Conservation (phyloP, 2,329 filamentous ascomycete species). For the Arthrobotrys conoides region DNA sequence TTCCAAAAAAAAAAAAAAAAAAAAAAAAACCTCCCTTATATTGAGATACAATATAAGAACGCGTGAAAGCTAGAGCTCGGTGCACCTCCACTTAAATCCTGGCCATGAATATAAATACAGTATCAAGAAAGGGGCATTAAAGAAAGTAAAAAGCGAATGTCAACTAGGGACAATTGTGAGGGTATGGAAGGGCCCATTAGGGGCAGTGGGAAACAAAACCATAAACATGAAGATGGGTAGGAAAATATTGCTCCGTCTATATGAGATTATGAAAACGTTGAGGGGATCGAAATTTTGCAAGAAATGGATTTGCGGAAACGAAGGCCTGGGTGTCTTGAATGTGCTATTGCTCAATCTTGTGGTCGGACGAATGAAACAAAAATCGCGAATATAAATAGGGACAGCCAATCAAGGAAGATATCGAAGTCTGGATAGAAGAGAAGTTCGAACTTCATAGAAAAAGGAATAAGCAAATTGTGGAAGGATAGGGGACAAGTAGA, state of each 20-base stretch:
- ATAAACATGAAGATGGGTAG: background rate
- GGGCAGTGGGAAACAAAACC: conserved; percentile 12
- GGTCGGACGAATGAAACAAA: conserved; percentile 19
- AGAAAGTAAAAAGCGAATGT: conserved; percentile 37
- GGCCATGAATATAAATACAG: conserved; percentile 34
- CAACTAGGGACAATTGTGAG: background rate
- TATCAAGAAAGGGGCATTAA: conserved; percentile 52
- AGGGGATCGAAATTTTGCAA: background rate
- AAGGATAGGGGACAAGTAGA: conserved; percentile 14
- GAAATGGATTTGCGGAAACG: conserved; percentile 37
- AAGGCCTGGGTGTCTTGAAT: conserved; percentile 40
- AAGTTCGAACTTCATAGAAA: too few species aligned
- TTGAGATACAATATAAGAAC: conserved; percentile 11
- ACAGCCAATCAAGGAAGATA: conserved; percentile 20
- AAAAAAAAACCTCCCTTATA: conserved; percentile 18
- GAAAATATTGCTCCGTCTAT: conserved; percentile 49
- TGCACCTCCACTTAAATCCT: conserved; percentile 20
- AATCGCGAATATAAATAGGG: conserved; percentile 33
- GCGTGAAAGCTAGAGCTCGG: conserved; percentile 10
- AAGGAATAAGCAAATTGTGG: conserved; percentile 33
- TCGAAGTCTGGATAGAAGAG: background rate
- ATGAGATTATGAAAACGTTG: conserved; percentile 31
- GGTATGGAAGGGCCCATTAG: conserved; percentile 13
- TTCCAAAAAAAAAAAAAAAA: conserved; percentile 33
- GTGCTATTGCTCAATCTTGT: conserved; percentile 49